phyloP scores from a whole-genome alignment of 441 rosid genomes.

The Monsonia emarginata region DNA sequence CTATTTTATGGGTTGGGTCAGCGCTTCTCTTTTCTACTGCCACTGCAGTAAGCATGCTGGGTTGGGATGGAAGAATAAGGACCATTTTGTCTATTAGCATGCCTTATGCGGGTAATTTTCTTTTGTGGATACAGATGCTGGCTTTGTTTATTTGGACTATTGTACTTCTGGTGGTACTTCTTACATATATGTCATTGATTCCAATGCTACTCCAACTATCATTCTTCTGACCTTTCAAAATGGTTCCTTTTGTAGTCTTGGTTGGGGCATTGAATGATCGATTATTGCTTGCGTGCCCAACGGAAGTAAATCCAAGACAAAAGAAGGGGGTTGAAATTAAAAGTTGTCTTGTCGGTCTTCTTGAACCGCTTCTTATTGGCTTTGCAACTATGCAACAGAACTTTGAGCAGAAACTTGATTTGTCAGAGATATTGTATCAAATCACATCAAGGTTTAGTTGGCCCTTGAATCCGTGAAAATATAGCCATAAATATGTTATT shows the following conservation, averaged over 20 bases:
- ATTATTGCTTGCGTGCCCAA: constrained; percentile 71
- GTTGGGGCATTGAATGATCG: constrained; percentile 95
- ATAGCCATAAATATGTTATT: no score
- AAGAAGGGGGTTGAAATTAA: constrained; percentile 79
- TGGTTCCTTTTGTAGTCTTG: constrained; percentile 47
- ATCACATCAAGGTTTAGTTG: constrained; percentile 75
- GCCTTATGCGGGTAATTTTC: constrained; percentile 70
- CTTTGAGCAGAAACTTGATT: constrained; percentile 88
- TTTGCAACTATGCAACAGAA: constrained; percentile 93
- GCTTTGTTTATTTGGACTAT: background rate
- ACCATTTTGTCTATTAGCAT: constrained; percentile 73
- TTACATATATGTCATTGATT: constrained; percentile 5
- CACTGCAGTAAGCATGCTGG: constrained; percentile 72
- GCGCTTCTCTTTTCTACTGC: constrained; percentile 92
- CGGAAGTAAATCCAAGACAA: constrained; percentile 83
- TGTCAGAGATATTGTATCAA: constrained; percentile 83
- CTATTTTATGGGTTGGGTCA: constrained; percentile 96
- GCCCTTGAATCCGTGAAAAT: constrained; percentile 15
- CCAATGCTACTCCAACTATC: constrained; percentile 2
- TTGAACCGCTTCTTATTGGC: constrained; percentile 94
- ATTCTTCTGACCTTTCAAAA: constrained; percentile 17
- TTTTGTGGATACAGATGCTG: constrained; percentile 11
- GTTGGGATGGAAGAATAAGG: constrained; percentile 97
- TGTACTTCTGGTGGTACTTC: background rate
- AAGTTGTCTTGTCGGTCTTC: constrained; percentile 92